Conservation (phyloP, 169 alveolate species). For the Haemoproteus tartakovskyi region DNA sequence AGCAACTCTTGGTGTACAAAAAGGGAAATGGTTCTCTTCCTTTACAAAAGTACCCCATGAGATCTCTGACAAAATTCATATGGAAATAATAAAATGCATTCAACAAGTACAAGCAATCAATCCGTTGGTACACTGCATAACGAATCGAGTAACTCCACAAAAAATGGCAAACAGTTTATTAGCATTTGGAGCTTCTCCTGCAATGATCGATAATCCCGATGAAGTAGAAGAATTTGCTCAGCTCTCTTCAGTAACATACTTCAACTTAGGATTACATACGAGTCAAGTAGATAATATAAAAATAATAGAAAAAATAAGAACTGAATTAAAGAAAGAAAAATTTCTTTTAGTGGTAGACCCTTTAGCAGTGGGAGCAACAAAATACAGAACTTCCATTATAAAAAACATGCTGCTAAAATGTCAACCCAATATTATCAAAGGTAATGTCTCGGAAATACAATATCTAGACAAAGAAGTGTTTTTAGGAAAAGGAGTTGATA, state of each 20-base stretch:
- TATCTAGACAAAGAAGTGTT: slow-evolving; percentile 47
- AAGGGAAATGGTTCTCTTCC: slow-evolving; percentile 6
- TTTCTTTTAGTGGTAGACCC: slow-evolving; percentile 36
- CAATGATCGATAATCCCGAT: slow-evolving; percentile 61
- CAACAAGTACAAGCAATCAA: slow-evolving; percentile 8
- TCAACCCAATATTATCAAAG: slow-evolving; percentile 57
- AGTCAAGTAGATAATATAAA: slow-evolving; percentile 29
- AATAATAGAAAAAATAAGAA: slow-evolving; percentile 27
- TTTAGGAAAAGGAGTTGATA: slow-evolving; percentile 55
- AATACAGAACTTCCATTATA: slow-evolving; percentile 18
- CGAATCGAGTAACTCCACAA: slow-evolving; percentile 59
- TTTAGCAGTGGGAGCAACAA: slow-evolving; percentile 64
- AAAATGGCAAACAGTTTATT: slow-evolving; percentile 51
- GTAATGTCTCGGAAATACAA: slow-evolving; percentile 44
- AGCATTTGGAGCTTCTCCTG: slow-evolving; percentile 60
- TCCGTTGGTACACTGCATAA: slow-evolving; percentile 48
- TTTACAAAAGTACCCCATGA: slow-evolving; percentile 13
- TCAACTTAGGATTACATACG: slow-evolving; percentile 42
- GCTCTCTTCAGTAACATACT: slow-evolving; percentile 27
- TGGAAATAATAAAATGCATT: slow-evolving; percentile 49
- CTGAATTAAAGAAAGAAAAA: slow-evolving; percentile 14
- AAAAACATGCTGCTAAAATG: slow-evolving; percentile 34
- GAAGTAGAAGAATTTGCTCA: slow-evolving; percentile 47
- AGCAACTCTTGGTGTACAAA: too few relatives aligned
- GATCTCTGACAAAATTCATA: too few relatives aligned